Conservation (phyloP, 1,139 yeast genomes). For the Blastobotrys buckinghamii region DNA sequence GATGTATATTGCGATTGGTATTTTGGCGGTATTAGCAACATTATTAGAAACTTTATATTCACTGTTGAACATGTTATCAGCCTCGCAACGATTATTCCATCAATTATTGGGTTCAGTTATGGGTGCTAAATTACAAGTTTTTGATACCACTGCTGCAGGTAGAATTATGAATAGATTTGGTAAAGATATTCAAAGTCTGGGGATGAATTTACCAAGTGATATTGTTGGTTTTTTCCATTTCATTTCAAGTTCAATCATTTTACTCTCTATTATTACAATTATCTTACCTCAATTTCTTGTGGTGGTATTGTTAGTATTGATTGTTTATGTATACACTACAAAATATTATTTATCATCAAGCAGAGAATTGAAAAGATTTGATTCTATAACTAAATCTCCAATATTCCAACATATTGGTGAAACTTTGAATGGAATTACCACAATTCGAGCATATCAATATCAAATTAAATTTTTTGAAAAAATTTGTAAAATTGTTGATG, state of each 20-base stretch:
- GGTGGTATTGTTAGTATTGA: background rate
- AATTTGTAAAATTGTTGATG: slow-evolving; percentile 55
- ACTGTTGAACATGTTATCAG: slow-evolving; percentile 66
- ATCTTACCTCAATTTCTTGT: slow-evolving; percentile 5
- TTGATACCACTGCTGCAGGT: slow-evolving; percentile 93
- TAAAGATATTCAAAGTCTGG: slow-evolving; percentile 88
- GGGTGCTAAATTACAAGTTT: slow-evolving; percentile 78
- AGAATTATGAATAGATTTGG: slow-evolving; percentile 96
- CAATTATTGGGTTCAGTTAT: slow-evolving; percentile 54
- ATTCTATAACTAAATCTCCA: slow-evolving; percentile 69
- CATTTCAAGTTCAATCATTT: slow-evolving; percentile 55
- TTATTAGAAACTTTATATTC: slow-evolving; percentile 41
- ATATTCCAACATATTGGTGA: slow-evolving; percentile 80
- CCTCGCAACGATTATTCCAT: slow-evolving; percentile 70
- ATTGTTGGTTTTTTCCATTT: slow-evolving; percentile 69
- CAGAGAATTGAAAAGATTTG: slow-evolving; percentile 73
- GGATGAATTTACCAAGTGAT: slow-evolving; percentile 94
- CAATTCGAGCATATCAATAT: slow-evolving; percentile 82
- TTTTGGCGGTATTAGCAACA: background rate
- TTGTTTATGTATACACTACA: slow-evolving; percentile 45
- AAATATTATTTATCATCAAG: slow-evolving; percentile 74
- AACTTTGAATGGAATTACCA: slow-evolving; percentile 75
- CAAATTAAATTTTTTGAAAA: slow-evolving; percentile 67
- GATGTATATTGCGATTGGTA: slow-evolving; percentile 38
- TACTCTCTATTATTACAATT: slow-evolving; percentile 72